Evolutionary conservation across 208 protist genomes (phyloP).

Genomic region (Trypanosoma platydactyli): DNA sequence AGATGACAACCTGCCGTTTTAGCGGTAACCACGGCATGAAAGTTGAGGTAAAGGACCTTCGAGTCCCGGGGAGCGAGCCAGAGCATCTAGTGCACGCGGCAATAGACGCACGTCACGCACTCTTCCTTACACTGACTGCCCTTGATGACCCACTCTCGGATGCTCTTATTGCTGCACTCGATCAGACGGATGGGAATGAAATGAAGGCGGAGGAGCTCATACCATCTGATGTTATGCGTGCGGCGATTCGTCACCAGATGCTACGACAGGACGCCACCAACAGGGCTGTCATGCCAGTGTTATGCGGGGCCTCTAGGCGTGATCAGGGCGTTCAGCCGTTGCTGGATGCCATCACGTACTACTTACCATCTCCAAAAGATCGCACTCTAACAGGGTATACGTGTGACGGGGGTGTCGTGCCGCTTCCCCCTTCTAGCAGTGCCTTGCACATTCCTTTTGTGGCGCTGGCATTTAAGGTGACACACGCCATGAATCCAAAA

Average conservation of each 20-base stretch:
- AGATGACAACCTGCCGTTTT: conserved; percentile 66
- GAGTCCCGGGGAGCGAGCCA: conserved; percentile 32
- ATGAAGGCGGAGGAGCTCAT: conserved; percentile 60
- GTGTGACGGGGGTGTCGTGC: conserved; percentile 37
- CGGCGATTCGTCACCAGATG: conserved; percentile 64
- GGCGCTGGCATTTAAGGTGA: conserved; percentile 94
- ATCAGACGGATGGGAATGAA: conserved; percentile 78
- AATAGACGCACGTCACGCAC: conserved; percentile 31
- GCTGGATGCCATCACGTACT: conserved; percentile 86
- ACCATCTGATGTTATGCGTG: conserved; percentile 41
- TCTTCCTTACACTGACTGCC: conserved; percentile 67
- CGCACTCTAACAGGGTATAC: conserved; percentile 53
- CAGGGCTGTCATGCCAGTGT: conserved; percentile 65
- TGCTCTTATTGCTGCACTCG: conserved; percentile 57
- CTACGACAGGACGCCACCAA: conserved; percentile 23
- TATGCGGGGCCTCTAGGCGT: conserved; percentile 91
- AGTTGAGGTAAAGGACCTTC: conserved; percentile 29
- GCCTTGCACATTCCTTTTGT: conserved; percentile 52
- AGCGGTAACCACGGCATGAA: conserved; percentile 53
- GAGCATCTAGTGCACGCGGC: conserved; percentile 43
- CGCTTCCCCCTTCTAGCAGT: conserved; percentile 42
- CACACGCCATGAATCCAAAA: conserved; percentile 59
- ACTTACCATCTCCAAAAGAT: conserved; percentile 93
- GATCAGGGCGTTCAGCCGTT: conserved; percentile 93
- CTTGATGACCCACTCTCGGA: conserved; percentile 73